Base-by-base conservation (phyloP, 768 basidiomycete genomes). In the Gautieria morchelliformis region DNA sequence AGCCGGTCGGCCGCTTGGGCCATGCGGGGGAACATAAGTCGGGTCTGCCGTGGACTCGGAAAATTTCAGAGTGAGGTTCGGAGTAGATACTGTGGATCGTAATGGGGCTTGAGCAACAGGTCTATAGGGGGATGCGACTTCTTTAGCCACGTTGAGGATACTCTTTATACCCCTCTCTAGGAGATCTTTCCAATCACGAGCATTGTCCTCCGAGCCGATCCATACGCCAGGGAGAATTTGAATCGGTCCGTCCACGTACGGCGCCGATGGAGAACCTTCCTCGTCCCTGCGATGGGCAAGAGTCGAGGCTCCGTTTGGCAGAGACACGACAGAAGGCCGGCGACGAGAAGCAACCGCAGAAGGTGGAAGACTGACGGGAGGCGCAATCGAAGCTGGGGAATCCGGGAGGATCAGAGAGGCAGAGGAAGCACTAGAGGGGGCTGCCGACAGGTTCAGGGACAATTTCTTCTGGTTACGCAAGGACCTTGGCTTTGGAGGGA, bases 191-290 rank as follows among this genome's bases (percentile, higher is more conserved):
- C 87, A 89, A 70, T 94, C 87, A 58, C 84, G 81, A 45, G 88
- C 91, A 63, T 94, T 93, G 70, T 93, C 91, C 69, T 94, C 91
- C 56, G 89, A 89, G 61, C 93, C 93, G 10, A 95, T 81, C 85
- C 86, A 95, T 58, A 95, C 75, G 51, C 85, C 82, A 3, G 92
- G 92, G 47, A 94, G 76, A 64, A 96, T 75, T 70, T 94, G 85
- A 14, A 87, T 71, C 46, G 93, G 93, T 15, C 93, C 93, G 64
- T 86, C 77, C 4, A 76, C 66, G 67, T 96, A 96, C 6, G 93
- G 88, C 2, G 78, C 72, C 24, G 82, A 72, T 9, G 81, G 78
- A 0, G 80, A 78, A 64, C 85, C 86, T 59, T 73, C 74, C 30
- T 72, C 72, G 56, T 82, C 85, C 62, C 77, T 84, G 64, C 84